Base-by-base conservation (phyloP, 139 green algal species). In the Chlamydomonas schloesseri region DNA sequence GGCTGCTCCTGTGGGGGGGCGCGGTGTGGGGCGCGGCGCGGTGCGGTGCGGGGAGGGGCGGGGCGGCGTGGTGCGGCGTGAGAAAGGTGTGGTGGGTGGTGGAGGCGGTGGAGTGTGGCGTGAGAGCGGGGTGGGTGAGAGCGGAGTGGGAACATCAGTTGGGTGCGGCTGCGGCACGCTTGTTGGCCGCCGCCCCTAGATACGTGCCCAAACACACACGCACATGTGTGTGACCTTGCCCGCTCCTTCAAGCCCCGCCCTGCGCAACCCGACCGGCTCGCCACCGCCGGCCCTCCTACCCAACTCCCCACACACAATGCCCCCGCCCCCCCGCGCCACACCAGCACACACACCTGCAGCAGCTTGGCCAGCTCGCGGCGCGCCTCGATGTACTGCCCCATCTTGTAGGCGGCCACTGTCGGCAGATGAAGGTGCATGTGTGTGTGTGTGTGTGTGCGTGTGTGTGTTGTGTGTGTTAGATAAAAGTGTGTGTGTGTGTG, bases 301-400 rank as follows among this genome's bases (percentile, higher is more conserved):
- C 2, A 5, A 62, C 6, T 4, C 18, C 18, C 20, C 23, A 31
- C 26, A 33, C 26, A 18, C 26, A 34, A 14, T 34, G 24, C 11
- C 34, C 29, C 1, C 64, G 26, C 29, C 64, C 64, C n/a, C 64
- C 1, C 10, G 24, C 60, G 24, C 29, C 42, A 42, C 29, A 17
- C 18, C n/a, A 31, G 29, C 29, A 28, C 18, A 15, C 81, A 11
- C 50, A 82, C 83, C 83, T 82, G 23, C 13, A 88, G 53, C 36
- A 88, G 46, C 17, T n/a, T 42, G 29, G 77, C 37, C 36, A 88
- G 64, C 50, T 79, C 74, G 11, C 65, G 36, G n/a, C 84, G 73
- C 3, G 73, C 65, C 17, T 84, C 84, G 9, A 88, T 73, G 74
- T 84, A 88, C 14, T 67, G 69, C 28, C 84, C 84, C 50, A 80